Evolutionary conservation across 2,329 filamentous ascomycete species (phyloP).

Genomic region (Fusarium euwallaceae): DNA sequence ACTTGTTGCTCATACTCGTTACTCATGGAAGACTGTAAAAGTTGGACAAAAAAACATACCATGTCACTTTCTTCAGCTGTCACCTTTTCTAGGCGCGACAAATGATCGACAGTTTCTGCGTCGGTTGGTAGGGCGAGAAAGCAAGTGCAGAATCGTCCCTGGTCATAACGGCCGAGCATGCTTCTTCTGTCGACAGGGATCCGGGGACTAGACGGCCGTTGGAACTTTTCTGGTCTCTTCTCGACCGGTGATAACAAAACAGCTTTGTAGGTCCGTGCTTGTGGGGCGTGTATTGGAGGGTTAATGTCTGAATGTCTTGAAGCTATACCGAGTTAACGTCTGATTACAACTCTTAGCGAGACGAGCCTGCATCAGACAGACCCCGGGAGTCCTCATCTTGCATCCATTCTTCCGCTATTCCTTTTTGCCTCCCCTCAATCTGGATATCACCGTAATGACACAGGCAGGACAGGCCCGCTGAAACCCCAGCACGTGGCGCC

Average conservation of each 20-base stretch:
- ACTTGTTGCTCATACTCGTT: neutral
- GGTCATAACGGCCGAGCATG: conserved; percentile 10
- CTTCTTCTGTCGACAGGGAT: conserved; percentile 22
- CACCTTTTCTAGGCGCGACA: conserved; percentile 21
- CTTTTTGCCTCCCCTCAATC: neutral
- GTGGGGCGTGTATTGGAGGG: neutral
- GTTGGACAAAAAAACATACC: neutral
- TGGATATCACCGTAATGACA: neutral
- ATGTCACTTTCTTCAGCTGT: neutral
- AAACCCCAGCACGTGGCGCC: conserved; percentile 22
- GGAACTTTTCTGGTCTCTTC: conserved; percentile 11
- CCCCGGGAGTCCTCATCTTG: neutral
- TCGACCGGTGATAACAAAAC: conserved; percentile 14
- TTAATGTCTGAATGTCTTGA: neutral
- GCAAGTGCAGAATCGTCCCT: conserved; percentile 2
- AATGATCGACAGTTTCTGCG: conserved; percentile 24
- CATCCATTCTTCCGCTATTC: conserved; percentile 10
- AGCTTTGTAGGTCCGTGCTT: conserved; percentile 11
- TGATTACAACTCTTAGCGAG: neutral
- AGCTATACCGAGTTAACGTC: neutral
- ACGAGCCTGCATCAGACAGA: neutral
- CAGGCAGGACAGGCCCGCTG: neutral
- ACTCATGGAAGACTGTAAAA: neutral
- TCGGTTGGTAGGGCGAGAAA: neutral
- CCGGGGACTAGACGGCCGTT: conserved; percentile 23